These are phyloP conservation scores for Exophiala spinifera DNA, from an alignment of 2,329 filamentous ascomycete species.

Conservation along the genomic window DNA sequence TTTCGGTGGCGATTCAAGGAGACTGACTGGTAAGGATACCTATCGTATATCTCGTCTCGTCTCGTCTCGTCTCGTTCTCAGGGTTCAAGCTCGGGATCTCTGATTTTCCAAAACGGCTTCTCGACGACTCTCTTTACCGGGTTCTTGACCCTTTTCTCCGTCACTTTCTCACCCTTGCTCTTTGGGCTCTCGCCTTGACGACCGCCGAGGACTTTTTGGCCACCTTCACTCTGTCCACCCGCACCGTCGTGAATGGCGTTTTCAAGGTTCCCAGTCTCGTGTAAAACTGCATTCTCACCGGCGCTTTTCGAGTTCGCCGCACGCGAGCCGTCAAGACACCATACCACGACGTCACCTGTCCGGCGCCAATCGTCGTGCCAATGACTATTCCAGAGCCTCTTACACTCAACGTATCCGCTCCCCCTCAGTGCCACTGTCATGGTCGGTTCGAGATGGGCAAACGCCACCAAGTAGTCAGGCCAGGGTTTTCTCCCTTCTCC, in stretches of 20 bases:
- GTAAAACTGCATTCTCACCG: neutral
- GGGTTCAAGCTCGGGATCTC: constrained; percentile 9
- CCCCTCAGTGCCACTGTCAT: constrained; percentile 43
- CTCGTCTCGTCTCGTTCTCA: too few species aligned
- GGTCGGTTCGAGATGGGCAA: constrained; percentile 54
- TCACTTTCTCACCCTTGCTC: neutral
- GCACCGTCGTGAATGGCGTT: neutral
- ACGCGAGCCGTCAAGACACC: constrained; percentile 43
- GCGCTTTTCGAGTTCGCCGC: neutral
- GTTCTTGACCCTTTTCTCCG: neutral
- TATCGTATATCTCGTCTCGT: too few species aligned
- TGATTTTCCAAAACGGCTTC: constrained; percentile 23
- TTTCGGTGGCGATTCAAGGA: too few species aligned
- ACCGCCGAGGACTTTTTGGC: constrained; percentile 9
- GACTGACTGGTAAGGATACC: too few species aligned
- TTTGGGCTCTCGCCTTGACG: too few species aligned
- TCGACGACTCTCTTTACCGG: constrained; percentile 16
- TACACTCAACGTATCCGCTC: constrained; percentile 56
- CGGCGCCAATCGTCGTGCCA: constrained; percentile 63
- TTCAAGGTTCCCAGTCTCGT: neutral
- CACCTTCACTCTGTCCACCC: neutral
- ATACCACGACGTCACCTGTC: constrained; percentile 61
- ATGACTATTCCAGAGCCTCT: constrained; percentile 59
- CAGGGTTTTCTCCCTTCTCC: constrained; percentile 31
- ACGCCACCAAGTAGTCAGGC: constrained; percentile 53